Base-by-base conservation (phyloP, 139 green algal species). In the Astrephomene gubernaculifera region DNA sequence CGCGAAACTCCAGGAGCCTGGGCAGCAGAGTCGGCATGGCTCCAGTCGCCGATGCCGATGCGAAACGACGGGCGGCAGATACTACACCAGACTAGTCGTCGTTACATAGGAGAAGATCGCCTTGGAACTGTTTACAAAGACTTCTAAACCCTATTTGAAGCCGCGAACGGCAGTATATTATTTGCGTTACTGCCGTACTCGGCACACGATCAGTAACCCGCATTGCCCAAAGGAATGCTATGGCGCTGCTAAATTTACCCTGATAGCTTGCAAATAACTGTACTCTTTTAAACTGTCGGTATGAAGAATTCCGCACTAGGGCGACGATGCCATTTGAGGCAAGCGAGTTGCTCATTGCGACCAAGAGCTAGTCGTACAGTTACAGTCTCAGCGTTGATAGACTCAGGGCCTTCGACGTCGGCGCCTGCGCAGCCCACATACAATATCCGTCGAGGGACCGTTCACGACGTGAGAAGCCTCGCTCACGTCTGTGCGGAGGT, bases 401-500 rank as follows among this genome's bases (percentile, higher is more conserved):
- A 61, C 25, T 43, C 27, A 27, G 70, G 44, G 4, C 72, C 49
- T 27, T 65, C 72, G 35, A 80, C 31, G 1, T 68, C 45, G 1
- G 2, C 31, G 49, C 31, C 72, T 14, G n/a, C 71, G 27, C 25
- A 43, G 43, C 19, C 0, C 12, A 22, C 27, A 36, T 80, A 80
- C 72, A 35, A 52, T 27, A 33, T 80, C 22, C 72, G 72, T 25
- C 72, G 52, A 21, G 72, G 22, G 2, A 67, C 45, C 31, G 19
- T 39, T 29, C 22, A 3, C 21, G 72, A 80, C n/a, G 33, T 21
- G 6, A 35, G 17, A 22, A 39, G 52, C 1, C 33, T 80, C 24
- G 72, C 72, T 21, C 22, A 36, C 45, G 52, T 80, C 9, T 80
- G 49, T 67, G 72, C 41, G 33, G 72, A 80, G 44, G 72, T 67